phyloP scores from a whole-genome alignment of 306 rosid genomes.

The Castanea crenata region DNA sequence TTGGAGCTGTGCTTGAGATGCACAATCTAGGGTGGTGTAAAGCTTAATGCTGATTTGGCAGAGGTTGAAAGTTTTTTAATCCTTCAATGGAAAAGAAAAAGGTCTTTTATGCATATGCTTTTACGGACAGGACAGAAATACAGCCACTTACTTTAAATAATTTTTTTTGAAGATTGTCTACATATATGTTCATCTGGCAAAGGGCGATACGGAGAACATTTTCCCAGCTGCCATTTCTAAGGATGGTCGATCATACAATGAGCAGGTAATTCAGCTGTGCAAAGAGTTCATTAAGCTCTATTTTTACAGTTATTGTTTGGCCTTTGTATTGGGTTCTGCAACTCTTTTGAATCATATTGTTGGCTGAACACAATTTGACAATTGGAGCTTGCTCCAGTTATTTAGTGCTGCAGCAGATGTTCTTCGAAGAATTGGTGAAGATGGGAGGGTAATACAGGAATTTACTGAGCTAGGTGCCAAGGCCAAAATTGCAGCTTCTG shows the following conservation, averaged over 20 bases:
- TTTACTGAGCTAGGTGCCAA: slow-evolving; percentile 81
- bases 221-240: slow-evolving; percentile 92
- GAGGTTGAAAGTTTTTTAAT: not conserved
- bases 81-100: not conserved
- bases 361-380: slow-evolving; percentile 23
- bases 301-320: slow-evolving; percentile 3
- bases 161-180: slow-evolving; percentile 64
- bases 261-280: slow-evolving; percentile 55
- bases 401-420: slow-evolving; percentile 89
- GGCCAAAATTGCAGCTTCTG: slow-evolving; percentile 91
- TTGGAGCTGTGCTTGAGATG: not conserved
- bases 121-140: not conserved
- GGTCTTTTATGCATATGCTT: not conserved
- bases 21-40: not conserved
- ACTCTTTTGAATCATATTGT: not conserved
- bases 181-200: slow-evolving; percentile 87
- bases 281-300: not conserved
- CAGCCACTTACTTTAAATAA: not conserved
- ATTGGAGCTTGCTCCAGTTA: slow-evolving; percentile 54
- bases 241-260: slow-evolving; percentile 98
- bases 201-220: slow-evolving; percentile 70
- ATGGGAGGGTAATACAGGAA: slow-evolving; percentile 75
- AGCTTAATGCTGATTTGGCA: not conserved
- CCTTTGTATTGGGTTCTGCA: not conserved
- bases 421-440: slow-evolving; percentile 81